Conservation (phyloP, 148 eudicot species). For the Chenopodium berlandieri region DNA sequence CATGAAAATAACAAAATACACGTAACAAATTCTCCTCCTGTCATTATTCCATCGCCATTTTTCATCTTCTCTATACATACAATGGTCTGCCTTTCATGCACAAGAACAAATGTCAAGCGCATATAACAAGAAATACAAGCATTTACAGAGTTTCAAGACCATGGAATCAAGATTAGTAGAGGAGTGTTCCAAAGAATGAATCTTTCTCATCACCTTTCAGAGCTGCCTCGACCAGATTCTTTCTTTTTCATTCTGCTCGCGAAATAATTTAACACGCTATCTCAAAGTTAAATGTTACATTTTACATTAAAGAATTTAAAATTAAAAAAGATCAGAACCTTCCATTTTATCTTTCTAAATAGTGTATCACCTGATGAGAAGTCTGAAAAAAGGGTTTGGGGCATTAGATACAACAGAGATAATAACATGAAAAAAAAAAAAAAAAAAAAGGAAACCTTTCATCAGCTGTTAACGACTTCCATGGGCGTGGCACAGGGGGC, state of each 20-base stretch:
- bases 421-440: neutral
- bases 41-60: neutral
- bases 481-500: slow-evolving; percentile 37
- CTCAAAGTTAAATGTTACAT: slow-evolving; percentile 29
- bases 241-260: slow-evolving; percentile 23
- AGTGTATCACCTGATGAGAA: slow-evolving; percentile 20
- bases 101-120: slow-evolving; percentile 2
- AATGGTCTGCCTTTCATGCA: neutral
- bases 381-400: slow-evolving; percentile 24
- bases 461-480: slow-evolving; percentile 28
- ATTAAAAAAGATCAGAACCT: slow-evolving; percentile 27
- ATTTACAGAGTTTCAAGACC: slow-evolving; percentile 11
- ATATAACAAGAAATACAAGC: slow-evolving; percentile 9
- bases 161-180: slow-evolving; percentile 12
- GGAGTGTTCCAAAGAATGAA: slow-evolving; percentile 12
- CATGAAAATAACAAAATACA: neutral
- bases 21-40: neutral
- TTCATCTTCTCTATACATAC: neutral
- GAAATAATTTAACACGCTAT: slow-evolving; percentile 22
- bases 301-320: slow-evolving; percentile 31
- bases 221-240: slow-evolving; percentile 18
- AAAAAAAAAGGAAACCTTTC: neutral
- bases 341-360: slow-evolving; percentile 30
- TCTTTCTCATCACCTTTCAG: slow-evolving; percentile 9
- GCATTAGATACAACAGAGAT: slow-evolving; percentile 31